phyloP scores from a whole-genome alignment of 2,329 filamentous ascomycete species.

The Sphaerulina populicola region DNA sequence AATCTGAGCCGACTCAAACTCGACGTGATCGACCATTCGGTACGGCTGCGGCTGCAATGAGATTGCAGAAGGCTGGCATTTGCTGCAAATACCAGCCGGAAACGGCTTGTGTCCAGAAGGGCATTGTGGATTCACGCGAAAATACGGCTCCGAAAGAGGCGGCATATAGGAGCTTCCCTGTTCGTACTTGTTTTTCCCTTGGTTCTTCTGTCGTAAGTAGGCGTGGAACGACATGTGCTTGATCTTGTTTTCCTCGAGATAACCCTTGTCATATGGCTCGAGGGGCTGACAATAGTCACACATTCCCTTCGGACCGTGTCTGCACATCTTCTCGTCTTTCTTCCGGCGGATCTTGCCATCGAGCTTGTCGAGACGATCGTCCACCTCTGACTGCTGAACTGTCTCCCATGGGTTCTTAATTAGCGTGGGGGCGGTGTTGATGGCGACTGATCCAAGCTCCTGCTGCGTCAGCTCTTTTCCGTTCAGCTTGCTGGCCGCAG shows the following conservation, averaged over 20 bases:
- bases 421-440: slow-evolving; percentile 50
- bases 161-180: slow-evolving; percentile 92
- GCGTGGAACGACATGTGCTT: slow-evolving; percentile 97
- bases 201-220: slow-evolving; percentile 88
- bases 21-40: slow-evolving; percentile 96
- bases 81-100: slow-evolving; percentile 95
- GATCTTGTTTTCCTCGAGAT: slow-evolving; percentile 92
- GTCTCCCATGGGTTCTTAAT: slow-evolving; percentile 91
- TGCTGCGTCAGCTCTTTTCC: slow-evolving; percentile 63
- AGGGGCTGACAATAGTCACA: slow-evolving; percentile 98
- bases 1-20: slow-evolving; percentile 76
- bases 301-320: slow-evolving; percentile 94
- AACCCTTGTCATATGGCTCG: slow-evolving; percentile 84
- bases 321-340: slow-evolving; percentile 77
- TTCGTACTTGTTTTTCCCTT: slow-evolving; percentile 92
- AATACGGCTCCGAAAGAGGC: slow-evolving; percentile 85
- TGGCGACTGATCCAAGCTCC: slow-evolving; percentile 58
- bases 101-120: slow-evolving; percentile 88
- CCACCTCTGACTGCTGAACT: slow-evolving; percentile 76
- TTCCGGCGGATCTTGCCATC: slow-evolving; percentile 81
- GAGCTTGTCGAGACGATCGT: slow-evolving; percentile 75
- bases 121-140: slow-evolving; percentile 78
- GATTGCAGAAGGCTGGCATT: slow-evolving; percentile 95
- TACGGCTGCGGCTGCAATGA: slow-evolving; percentile 88
- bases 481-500: slow-evolving; percentile 59